Conservation (phyloP, 202 grass and related monocot species). For the Elaeis oleifera region DNA sequence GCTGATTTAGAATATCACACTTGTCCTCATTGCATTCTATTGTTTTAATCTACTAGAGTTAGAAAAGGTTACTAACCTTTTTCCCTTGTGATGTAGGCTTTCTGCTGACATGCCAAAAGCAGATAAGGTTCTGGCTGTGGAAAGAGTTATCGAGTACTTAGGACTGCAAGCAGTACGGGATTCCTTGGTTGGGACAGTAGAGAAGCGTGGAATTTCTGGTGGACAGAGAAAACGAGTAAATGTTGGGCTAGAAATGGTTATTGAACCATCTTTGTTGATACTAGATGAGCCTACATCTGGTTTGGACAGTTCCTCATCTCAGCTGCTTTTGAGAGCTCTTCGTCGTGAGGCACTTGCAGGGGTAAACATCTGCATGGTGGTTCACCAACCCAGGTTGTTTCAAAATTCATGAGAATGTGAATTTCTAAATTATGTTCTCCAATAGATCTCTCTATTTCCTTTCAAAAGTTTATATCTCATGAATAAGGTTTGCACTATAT, state of each 20-base stretch:
- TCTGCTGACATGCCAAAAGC: constrained; percentile 44
- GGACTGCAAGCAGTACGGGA: constrained; percentile 64
- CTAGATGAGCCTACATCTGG: constrained; percentile 84
- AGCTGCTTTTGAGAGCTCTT: constrained; percentile 65
- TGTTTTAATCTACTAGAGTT: constrained; percentile 1
- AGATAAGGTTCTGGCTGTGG: constrained; percentile 52
- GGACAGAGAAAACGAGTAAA: constrained; percentile 84
- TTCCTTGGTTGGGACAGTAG: constrained; percentile 79
- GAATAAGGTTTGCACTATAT: no score
- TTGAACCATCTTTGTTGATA: constrained; percentile 84
- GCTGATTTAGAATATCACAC: constrained; percentile 15
- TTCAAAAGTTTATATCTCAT: not conserved
- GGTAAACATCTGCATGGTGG: constrained; percentile 59
- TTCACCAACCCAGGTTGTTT: constrained; percentile 76
- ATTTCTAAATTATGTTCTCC: no score
- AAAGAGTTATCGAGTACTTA: constrained; percentile 66
- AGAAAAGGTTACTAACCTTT: constrained; percentile 2
- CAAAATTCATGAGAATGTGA: not conserved
- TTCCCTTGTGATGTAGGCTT: constrained; percentile 29
- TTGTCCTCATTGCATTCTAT: constrained; percentile 2
- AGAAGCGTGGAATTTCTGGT: constrained; percentile 76
- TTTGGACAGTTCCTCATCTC: constrained; percentile 80
- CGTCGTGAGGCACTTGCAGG: constrained; percentile 68
- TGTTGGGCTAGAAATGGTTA: constrained; percentile 83
- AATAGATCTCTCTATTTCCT: not conserved